phyloP scores from a whole-genome alignment of 176 grass and related monocot species.

The Saccharum spontaneum region DNA sequence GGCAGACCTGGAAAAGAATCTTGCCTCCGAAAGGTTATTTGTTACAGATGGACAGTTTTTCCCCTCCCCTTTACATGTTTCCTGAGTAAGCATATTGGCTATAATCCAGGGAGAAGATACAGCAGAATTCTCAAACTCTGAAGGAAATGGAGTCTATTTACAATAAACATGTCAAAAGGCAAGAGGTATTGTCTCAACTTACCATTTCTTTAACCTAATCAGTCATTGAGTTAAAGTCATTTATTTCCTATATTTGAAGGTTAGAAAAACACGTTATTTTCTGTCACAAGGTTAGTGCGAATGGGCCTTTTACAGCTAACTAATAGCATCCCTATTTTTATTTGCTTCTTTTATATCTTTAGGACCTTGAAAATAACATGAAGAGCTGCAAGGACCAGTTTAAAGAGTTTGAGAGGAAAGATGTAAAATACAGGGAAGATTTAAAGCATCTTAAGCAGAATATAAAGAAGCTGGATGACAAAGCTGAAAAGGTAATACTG shows the following conservation, averaged over 20 bases:
- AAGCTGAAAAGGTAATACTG: conserved; percentile 78
- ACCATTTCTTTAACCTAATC: conserved; percentile 12
- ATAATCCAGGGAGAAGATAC: conserved; percentile 70
- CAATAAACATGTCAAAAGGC: conserved; percentile 76
- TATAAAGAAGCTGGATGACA: conserved; percentile 84
- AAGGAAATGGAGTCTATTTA: conserved; percentile 71
- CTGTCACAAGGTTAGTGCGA: background rate
- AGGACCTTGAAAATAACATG: conserved; percentile 87
- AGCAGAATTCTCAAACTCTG: conserved; percentile 57
- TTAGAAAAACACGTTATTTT: background rate
- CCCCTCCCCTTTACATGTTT: conserved; percentile 5
- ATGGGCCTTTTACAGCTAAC: background rate
- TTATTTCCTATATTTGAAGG: conserved; percentile 7
- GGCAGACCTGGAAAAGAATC: conserved; percentile 59
- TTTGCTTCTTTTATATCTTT: conserved; percentile 32
- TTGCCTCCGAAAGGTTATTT: conserved; percentile 68
- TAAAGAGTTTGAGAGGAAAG: conserved; percentile 85
- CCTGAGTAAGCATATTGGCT: conserved; percentile 28
- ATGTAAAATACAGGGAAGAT: conserved; percentile 89
- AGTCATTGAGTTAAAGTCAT: conserved; percentile 10
- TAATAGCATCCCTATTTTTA: background rate
- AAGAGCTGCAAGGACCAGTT: conserved; percentile 87
- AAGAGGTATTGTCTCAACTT: conserved; percentile 68
- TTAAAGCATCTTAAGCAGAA: conserved; percentile 90
- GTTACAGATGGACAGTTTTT: background rate